phyloP scores from a whole-genome alignment of 345 rosid genomes.

The Clarkia xantiana region DNA sequence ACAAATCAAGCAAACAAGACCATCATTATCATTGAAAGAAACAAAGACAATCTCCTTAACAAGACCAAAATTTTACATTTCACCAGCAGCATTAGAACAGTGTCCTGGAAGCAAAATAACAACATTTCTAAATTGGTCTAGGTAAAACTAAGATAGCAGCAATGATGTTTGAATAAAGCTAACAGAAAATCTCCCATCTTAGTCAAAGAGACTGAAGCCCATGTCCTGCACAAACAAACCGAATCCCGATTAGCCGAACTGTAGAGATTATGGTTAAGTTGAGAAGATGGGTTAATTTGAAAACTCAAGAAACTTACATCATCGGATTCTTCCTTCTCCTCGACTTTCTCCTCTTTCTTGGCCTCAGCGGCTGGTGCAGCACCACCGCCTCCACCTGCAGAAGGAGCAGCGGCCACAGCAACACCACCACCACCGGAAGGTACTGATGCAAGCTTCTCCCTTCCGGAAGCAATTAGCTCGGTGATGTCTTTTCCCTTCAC shows the following conservation, averaged over 20 bases:
- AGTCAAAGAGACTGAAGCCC: constrained; percentile 55
- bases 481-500: constrained; percentile 52
- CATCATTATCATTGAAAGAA: no score
- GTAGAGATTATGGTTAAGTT: background rate
- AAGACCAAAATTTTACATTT: no score
- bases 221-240: constrained; percentile 33
- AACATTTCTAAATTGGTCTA: no score
- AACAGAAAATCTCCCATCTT: constrained; percentile 2
- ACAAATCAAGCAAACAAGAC: no score
- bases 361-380: constrained; percentile 40
- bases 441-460: constrained; percentile 65
- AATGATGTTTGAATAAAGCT: no score
- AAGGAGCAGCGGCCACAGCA: constrained; percentile 27
- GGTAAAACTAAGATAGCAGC: no score
- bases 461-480: constrained; percentile 54
- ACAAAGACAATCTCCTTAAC: no score
- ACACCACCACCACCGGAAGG: constrained; percentile 62
- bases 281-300: background rate
- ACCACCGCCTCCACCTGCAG: constrained; percentile 23
- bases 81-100: no score
- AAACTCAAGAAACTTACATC: constrained; percentile 22
- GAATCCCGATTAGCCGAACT: no score
- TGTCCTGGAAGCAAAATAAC: no score
- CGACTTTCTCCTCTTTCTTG: constrained; percentile 57
- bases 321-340: constrained; percentile 66